Evolutionary conservation across 106 monocot species (phyloP), one percentile per base, ranked within the genome.

Genomic region (Alisma plantagoaquatica): DNA sequence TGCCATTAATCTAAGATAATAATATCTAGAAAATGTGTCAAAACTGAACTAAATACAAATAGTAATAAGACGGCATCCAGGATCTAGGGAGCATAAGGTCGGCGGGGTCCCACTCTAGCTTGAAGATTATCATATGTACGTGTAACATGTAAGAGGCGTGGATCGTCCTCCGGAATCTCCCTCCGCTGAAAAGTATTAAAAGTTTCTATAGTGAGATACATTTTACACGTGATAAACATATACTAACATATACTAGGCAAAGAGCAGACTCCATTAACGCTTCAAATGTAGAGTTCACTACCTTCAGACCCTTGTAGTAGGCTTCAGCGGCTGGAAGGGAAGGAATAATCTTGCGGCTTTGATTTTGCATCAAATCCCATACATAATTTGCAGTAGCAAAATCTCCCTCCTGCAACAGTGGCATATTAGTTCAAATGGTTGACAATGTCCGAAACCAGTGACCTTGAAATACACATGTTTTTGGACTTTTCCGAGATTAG

Each of bases 241-340:
- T 33, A 25, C 9, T 27, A 11, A 29, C 2, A 5, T 25, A 49
- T 31, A 21, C 35, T 2, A 21, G n/a, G n/a, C n/a, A n/a, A n/a
- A n/a, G n/a, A n/a, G n/a, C n/a, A n/a, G n/a, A n/a, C n/a, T n/a
- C n/a, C n/a, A n/a, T n/a, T n/a, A n/a, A n/a, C n/a, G n/a, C n/a
- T n/a, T n/a, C n/a, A n/a, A n/a, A n/a, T n/a, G n/a, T n/a, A 18
- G 27, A 49, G 41, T 32, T 27, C 47, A 8, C 33, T 72, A 90
- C 96, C 96, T 79, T 84, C 43, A 90, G 68, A 56, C 96, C 96
- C 42, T 74, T 76, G 49, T 75, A 62, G 49, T 90, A 98, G 67
- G 78, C 74, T 43, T 85, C 76, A 9, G 82, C 76, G 16, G 84
- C 96, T 63, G 78, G 71, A 70, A 89, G 56, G 19, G 53, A 44